phyloP scores from a whole-genome alignment of 306 rosid species.

The Senna siamea region DNA sequence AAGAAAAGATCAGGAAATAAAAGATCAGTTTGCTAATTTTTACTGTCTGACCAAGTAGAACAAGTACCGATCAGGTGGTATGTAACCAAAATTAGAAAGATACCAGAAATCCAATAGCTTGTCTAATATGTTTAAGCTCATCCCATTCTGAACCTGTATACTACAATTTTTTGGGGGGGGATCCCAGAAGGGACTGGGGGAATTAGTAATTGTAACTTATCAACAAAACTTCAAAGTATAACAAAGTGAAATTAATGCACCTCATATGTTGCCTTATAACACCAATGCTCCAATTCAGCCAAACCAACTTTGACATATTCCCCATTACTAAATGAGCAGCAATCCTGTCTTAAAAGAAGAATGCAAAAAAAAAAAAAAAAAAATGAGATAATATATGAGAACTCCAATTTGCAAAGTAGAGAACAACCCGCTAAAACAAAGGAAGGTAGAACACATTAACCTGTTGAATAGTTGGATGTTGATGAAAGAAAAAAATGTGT shows the following conservation, averaged over 20 bases:
- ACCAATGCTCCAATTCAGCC: conserved; percentile 98
- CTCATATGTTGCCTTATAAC: conserved; percentile 86
- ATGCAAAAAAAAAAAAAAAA: conserved; percentile 52
- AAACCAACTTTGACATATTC: conserved; percentile 95
- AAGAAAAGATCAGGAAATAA: no score
- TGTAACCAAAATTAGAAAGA: conserved; percentile 17
- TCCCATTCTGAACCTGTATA: conserved; percentile 93
- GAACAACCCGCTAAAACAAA: conserved; percentile 8
- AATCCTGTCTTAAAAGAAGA: conserved; percentile 97
- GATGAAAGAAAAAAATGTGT: conserved; percentile 83
- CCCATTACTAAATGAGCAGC: conserved; percentile 99
- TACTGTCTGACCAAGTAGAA: conserved; percentile 15
- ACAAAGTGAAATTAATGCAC: conserved; percentile 46
- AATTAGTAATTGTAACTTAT: conserved; percentile 26
- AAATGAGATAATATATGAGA: conserved; percentile 2
- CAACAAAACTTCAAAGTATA: conserved; percentile 21
- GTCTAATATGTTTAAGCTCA: conserved; percentile 94
- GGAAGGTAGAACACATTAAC: conserved; percentile 48
- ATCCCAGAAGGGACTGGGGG: no score
- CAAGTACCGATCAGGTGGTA: conserved; percentile 30
- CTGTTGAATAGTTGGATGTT: conserved; percentile 97
- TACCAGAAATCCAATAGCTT: conserved; percentile 99
- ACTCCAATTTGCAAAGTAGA: conserved; percentile 9
- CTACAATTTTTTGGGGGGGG: conserved; percentile 44
- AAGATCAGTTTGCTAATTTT: conserved; percentile 25